These are phyloP conservation scores for Aureobasidium sp. DNA, from an alignment of 2,329 filamentous ascomycete species.

Conservation along the genomic window DNA sequence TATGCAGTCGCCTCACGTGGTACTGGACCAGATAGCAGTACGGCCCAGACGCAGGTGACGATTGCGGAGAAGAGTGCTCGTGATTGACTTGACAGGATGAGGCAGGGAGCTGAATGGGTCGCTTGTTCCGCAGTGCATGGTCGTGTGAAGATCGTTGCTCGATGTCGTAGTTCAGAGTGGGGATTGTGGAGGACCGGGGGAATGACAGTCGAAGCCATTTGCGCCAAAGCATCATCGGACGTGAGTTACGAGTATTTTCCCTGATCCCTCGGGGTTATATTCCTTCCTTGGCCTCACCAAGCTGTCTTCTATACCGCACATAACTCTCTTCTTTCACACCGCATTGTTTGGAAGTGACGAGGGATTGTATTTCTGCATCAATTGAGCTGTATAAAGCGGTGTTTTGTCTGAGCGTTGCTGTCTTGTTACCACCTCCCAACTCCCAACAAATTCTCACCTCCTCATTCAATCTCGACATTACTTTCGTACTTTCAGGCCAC, in stretches of 20 bases:
- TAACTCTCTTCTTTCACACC: neutral
- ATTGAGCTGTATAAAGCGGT: neutral
- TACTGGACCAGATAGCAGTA: neutral
- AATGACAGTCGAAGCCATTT: neutral
- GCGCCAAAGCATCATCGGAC: constrained; percentile 3
- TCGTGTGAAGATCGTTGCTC: constrained; percentile 1
- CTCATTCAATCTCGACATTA: constrained; percentile 1
- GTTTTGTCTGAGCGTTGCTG: neutral
- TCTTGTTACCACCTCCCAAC: neutral
- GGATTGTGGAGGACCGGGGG: neutral
- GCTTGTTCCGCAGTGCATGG: neutral
- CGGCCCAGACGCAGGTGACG: neutral
- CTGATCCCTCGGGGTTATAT: constrained; percentile 2
- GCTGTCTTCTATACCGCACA: neutral
- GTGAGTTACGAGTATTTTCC: neutral
- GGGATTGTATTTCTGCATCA: neutral
- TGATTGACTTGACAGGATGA: neutral
- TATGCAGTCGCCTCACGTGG: constrained; percentile 3
- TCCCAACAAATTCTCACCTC: neutral
- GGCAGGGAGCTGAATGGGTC: neutral
- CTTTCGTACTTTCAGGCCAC: neutral
- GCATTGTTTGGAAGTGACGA: neutral
- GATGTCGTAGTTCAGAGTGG: constrained; percentile 3
- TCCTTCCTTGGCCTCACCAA: neutral
- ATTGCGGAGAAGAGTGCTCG: neutral